A percentile compares a stretch with the other conserved stretches of the same genome.
Evolutionary conservation across 2,329 filamentous ascomycete species (phyloP).

Genomic region (Penicillium sp.): DNA sequence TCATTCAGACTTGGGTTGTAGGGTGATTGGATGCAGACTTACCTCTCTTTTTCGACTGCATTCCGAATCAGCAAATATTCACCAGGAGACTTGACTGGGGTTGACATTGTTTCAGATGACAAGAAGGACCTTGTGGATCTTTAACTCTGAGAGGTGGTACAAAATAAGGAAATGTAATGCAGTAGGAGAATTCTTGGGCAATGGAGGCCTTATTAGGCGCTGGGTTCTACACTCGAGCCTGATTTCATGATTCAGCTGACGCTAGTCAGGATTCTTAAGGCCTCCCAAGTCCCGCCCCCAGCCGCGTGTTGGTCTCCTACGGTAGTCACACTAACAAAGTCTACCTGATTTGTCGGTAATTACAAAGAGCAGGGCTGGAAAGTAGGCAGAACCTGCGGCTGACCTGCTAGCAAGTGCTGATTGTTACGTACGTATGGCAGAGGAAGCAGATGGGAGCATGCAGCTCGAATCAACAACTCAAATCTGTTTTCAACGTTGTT

Average conservation of each 20-base stretch:
- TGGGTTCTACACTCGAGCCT: neutral
- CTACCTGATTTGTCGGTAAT: too few relatives aligned
- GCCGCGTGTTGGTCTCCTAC: too few relatives aligned
- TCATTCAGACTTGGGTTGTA: neutral
- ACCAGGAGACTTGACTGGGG: neutral
- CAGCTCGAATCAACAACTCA: neutral
- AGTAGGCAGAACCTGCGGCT: too few relatives aligned
- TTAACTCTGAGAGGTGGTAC: too few relatives aligned
- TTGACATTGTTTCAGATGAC: neutral
- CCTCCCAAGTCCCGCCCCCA: too few relatives aligned
- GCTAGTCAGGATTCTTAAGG: too few relatives aligned
- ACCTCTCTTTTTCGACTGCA: constrained; percentile 6
- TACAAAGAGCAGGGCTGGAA: too few relatives aligned
- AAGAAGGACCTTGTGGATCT: too few relatives aligned
- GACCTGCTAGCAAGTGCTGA: too few relatives aligned
- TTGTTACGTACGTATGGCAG: too few relatives aligned
- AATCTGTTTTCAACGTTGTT: neutral
- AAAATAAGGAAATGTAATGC: neutral
- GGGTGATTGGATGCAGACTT: neutral
- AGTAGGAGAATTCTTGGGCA: neutral
- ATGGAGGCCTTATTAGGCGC: neutral
- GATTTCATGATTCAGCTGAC: too few relatives aligned
- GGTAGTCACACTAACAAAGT: too few relatives aligned
- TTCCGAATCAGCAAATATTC: constrained; percentile 4
- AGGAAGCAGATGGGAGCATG: neutral